phyloP scores from a whole-genome alignment of 164 flowering plant species.

The Buxus sempervirens region DNA sequence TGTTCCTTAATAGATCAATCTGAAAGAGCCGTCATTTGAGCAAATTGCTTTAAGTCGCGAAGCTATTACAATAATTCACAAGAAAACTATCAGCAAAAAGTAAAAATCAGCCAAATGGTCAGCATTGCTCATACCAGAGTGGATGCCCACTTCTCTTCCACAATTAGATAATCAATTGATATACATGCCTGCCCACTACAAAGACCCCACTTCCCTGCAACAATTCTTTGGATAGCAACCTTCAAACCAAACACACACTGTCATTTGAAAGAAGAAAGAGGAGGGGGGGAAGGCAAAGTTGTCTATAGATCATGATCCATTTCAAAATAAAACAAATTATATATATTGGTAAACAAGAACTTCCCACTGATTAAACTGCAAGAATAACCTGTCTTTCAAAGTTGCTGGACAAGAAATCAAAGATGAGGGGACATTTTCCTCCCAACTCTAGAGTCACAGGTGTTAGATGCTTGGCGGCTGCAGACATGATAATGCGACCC shows the following conservation, averaged over 20 bases:
- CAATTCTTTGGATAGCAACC: conserved; percentile 63
- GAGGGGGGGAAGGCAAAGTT: no score
- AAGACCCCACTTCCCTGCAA: conserved; percentile 63
- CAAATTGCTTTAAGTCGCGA: no score
- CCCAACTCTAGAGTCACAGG: conserved; percentile 92
- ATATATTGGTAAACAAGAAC: no score
- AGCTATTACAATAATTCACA: no score
- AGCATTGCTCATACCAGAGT: conserved; percentile 42
- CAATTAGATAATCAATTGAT: conserved; percentile 68
- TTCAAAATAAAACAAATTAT: no score
- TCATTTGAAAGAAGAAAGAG: background rate
- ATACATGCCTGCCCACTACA: conserved; percentile 82
- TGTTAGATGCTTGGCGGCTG: conserved; percentile 83
- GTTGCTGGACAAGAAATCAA: conserved; percentile 42
- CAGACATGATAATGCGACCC: conserved; percentile 71
- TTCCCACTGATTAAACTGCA: no score
- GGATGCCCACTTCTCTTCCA: conserved; percentile 51
- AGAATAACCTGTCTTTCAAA: conserved; percentile 48
- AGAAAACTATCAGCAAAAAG: background rate
- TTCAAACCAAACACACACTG: conserved; percentile 15
- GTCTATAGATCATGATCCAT: no score
- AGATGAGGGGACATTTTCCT: conserved; percentile 79
- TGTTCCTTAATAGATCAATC: conserved; percentile 54
- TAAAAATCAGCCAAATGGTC: background rate
- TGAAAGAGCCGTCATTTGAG: no score